Conservation (phyloP, 2,329 filamentous ascomycete species). For the Alternaria atra region DNA sequence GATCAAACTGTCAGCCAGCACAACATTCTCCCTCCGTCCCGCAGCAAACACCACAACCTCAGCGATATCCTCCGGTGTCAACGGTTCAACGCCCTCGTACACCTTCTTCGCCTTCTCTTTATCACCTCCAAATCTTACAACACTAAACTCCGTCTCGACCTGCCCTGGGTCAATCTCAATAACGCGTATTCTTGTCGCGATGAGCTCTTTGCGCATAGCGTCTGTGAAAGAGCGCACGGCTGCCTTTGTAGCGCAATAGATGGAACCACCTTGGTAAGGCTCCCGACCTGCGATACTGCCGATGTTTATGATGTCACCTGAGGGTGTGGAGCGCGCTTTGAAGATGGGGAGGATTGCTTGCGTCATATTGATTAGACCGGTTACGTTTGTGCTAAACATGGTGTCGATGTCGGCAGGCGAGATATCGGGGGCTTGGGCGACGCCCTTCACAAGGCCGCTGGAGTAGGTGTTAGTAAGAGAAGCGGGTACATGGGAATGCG, state of each 20-base stretch:
- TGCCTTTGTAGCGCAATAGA: conserved; percentile 94
- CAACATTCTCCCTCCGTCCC: conserved; percentile 86
- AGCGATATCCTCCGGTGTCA: conserved; percentile 90
- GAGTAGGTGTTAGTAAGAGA: neutral
- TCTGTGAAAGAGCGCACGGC: conserved; percentile 88
- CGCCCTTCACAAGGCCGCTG: conserved; percentile 84
- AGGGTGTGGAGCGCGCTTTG: conserved; percentile 63
- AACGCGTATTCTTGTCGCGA: conserved; percentile 79
- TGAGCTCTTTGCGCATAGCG: conserved; percentile 80
- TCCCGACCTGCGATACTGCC: conserved; percentile 92
- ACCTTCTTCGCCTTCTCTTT: conserved; percentile 89
- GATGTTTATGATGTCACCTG: conserved; percentile 95
- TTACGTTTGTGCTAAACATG: conserved; percentile 95
- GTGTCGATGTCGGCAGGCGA: conserved; percentile 79
- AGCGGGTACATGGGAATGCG: too few relatives aligned
- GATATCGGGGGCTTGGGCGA: conserved; percentile 87
- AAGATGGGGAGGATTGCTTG: conserved; percentile 88
- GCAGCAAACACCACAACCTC: conserved; percentile 89
- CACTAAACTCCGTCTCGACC: conserved; percentile 92
- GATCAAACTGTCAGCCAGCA: conserved; percentile 85
- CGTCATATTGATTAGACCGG: conserved; percentile 94
- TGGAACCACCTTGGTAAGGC: conserved; percentile 82
- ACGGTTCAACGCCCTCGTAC: conserved; percentile 75
- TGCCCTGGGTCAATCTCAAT: conserved; percentile 93
- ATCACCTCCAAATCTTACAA: conserved; percentile 88